Percentiles rank a stretch among this genome's conserved stretches.
Evolutionary conservation across 305 asterid genomes (phyloP).

Genomic region (Fraxinus sp.): DNA sequence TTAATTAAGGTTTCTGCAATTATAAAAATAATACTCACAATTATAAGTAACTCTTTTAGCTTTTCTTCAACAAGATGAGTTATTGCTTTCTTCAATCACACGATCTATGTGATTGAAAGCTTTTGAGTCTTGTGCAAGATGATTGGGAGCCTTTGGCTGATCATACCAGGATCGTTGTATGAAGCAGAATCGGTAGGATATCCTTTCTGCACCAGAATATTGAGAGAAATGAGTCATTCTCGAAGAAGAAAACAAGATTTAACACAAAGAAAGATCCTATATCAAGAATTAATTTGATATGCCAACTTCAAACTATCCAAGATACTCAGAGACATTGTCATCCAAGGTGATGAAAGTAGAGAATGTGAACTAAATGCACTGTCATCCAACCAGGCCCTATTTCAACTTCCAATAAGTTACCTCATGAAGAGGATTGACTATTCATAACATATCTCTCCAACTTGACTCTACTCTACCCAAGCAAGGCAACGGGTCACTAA

Average conservation of each 20-base stretch:
- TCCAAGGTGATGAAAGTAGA: neutral
- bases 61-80: neutral
- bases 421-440: neutral
- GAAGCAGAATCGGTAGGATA: conserved; percentile 81
- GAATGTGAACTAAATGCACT: neutral
- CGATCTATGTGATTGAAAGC: conserved; percentile 48
- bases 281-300: neutral
- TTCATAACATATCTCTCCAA: neutral
- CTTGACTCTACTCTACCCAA: neutral
- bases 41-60: neutral
- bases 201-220: conserved; percentile 60
- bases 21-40: neutral
- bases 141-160: conserved; percentile 70
- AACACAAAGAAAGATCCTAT: neutral
- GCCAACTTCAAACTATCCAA: neutral
- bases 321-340: neutral
- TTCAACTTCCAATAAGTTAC: neutral
- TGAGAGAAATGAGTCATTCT: conserved; percentile 2
- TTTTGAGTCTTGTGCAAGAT: conserved; percentile 73
- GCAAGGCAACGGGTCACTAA: neutral
- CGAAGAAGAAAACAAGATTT: conserved; percentile 1
- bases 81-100: conserved; percentile 24
- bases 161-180: conserved; percentile 77
- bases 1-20: neutral
- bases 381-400: neutral